Conservation (phyloP, 371 early-diverging fungal species). For the Sporodiniella umbellata region DNA sequence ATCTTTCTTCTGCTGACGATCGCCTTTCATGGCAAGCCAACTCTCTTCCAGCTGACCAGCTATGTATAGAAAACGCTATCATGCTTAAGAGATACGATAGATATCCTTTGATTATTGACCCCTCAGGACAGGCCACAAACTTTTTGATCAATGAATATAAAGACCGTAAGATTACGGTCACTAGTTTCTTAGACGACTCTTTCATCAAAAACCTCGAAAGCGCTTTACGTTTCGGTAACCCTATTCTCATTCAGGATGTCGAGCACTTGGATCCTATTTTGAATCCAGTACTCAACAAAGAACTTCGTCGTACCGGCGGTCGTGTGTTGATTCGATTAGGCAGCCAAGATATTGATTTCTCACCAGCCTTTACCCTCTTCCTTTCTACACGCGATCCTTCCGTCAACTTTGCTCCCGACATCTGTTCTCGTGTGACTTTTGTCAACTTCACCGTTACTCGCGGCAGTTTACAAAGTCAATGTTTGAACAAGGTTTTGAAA, state of each 20-base stretch:
- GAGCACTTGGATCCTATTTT: constrained; percentile 97
- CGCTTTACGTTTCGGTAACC: constrained; percentile 97
- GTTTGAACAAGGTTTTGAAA: constrained; percentile 92
- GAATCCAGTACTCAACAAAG: constrained; percentile 96
- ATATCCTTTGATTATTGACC: constrained; percentile 97
- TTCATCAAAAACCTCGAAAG: constrained; percentile 97
- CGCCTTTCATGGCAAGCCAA: constrained; percentile 89
- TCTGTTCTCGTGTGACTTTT: constrained; percentile 96
- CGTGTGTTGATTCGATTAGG: constrained; percentile 95
- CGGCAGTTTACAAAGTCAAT: constrained; percentile 93
- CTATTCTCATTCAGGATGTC: constrained; percentile 95
- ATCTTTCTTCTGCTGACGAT: constrained; percentile 91
- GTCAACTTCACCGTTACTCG: constrained; percentile 98
- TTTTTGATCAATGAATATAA: constrained; percentile 88
- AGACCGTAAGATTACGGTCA: constrained; percentile 87
- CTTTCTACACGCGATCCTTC: constrained; percentile 93
- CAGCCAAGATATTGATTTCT: constrained; percentile 97
- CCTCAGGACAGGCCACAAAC: constrained; percentile 89
- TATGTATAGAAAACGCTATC: constrained; percentile 96
- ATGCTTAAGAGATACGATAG: constrained; percentile 94
- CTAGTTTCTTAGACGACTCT: constrained; percentile 96
- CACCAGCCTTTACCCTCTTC: constrained; percentile 94
- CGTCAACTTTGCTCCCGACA: constrained; percentile 91
- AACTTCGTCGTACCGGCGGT: constrained; percentile 94
- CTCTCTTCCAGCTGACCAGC: constrained; percentile 86